Evolutionary conservation across 2,329 filamentous ascomycete genomes (phyloP).

Genomic region (Fusarium sp.): DNA sequence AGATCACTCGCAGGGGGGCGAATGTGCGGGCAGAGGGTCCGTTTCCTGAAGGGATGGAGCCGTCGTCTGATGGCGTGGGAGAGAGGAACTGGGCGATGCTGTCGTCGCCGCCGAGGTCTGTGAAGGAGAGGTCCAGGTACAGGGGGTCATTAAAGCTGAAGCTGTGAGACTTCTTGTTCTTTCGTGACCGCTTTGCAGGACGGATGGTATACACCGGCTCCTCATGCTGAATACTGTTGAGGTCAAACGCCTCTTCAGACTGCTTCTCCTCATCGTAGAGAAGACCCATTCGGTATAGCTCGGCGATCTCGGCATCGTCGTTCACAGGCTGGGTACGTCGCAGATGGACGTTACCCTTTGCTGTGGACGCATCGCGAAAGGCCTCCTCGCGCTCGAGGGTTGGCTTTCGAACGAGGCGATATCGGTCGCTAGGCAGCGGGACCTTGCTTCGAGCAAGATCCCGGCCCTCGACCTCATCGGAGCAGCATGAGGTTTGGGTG

Average conservation of each 20-base stretch:
- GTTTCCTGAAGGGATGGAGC: slow-evolving; percentile 9
- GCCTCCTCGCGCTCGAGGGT: slow-evolving; percentile 61
- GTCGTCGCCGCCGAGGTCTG: slow-evolving; percentile 56
- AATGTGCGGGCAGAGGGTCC: slow-evolving; percentile 35
- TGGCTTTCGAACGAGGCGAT: slow-evolving; percentile 52
- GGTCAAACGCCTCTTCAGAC: slow-evolving; percentile 50
- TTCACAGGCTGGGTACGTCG: slow-evolving; percentile 37
- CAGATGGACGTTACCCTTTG: slow-evolving; percentile 48
- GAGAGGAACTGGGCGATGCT: slow-evolving; percentile 54
- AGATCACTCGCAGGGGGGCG: slow-evolving; percentile 55
- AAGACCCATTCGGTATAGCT: slow-evolving; percentile 59
- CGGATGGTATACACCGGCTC: slow-evolving; percentile 55
- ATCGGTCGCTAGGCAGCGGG: slow-evolving; percentile 54
- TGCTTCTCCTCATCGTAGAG: slow-evolving; percentile 58
- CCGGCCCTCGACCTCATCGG: slow-evolving; percentile 49
- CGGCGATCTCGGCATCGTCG: slow-evolving; percentile 53
- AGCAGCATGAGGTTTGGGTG: slow-evolving; percentile 19
- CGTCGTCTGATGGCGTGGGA: slow-evolving; percentile 32
- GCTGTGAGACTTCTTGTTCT: slow-evolving; percentile 38
- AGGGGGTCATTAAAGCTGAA: slow-evolving; percentile 45
- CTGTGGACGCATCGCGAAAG: slow-evolving; percentile 57
- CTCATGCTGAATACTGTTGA: slow-evolving; percentile 55
- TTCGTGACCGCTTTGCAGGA: slow-evolving; percentile 50
- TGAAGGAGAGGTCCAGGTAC: slow-evolving; percentile 57
- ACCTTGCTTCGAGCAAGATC: slow-evolving; percentile 52